Evolutionary conservation across 768 basidiomycete species (phyloP).

Genomic region (Rhizopogon vesiculosus): DNA sequence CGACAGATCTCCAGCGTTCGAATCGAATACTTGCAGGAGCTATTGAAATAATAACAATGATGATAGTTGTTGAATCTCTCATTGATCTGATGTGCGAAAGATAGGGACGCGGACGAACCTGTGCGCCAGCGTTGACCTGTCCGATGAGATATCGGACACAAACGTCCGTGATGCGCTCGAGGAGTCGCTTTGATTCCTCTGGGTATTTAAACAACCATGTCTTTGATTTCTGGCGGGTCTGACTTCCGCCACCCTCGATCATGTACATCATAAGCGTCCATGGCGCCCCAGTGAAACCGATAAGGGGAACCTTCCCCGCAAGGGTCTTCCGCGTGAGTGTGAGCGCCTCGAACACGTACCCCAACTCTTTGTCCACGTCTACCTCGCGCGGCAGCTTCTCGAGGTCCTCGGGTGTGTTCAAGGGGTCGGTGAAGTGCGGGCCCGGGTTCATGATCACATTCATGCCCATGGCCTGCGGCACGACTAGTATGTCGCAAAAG

Average conservation of each 20-base stretch:
- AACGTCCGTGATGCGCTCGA: constrained; percentile 79
- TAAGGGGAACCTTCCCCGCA: constrained; percentile 87
- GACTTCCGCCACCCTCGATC: constrained; percentile 94
- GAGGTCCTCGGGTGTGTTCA: constrained; percentile 72
- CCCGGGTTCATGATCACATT: constrained; percentile 91
- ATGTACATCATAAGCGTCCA: constrained; percentile 99
- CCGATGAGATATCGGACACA: constrained; percentile 89
- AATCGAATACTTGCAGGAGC: constrained; percentile 97
- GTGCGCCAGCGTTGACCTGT: constrained; percentile 93
- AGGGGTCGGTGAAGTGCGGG: constrained; percentile 84
- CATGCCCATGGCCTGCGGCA: constrained; percentile 98
- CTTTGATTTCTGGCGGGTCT: constrained; percentile 88
- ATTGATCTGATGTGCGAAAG: neutral
- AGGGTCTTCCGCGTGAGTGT: constrained; percentile 77
- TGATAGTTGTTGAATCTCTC: neutral
- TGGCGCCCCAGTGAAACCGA: constrained; percentile 96
- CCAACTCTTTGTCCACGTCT: constrained; percentile 78
- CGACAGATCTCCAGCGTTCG: constrained; percentile 90
- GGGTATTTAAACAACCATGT: constrained; percentile 93
- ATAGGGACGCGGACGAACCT: constrained; percentile 48
- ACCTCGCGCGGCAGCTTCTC: constrained; percentile 55
- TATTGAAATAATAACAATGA: constrained; percentile 24
- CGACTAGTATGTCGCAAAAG: constrained; percentile 96
- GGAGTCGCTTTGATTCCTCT: constrained; percentile 71
- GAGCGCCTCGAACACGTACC: constrained; percentile 92